Evolutionary conservation across 2,329 filamentous ascomycete genomes (phyloP).

Genomic region (Rhinocladiella mackenziei): DNA sequence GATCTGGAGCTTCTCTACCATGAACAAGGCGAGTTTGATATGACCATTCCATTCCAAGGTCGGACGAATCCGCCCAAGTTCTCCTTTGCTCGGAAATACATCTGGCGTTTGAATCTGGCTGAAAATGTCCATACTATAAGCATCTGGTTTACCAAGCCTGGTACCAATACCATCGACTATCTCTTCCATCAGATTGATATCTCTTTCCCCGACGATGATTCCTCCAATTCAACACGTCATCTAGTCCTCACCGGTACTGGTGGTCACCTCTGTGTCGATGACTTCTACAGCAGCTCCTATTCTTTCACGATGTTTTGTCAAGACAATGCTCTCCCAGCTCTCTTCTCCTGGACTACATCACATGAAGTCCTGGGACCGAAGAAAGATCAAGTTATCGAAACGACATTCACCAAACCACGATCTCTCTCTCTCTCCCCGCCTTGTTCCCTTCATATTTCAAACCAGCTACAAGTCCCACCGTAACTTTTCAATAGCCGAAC

Average conservation of each 20-base stretch:
- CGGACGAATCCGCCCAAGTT: slow-evolving; percentile 15
- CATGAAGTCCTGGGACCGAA: slow-evolving; percentile 45
- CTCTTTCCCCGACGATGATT: slow-evolving; percentile 15
- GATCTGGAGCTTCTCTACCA: slow-evolving; percentile 37
- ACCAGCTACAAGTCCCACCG: no score
- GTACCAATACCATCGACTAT: slow-evolving; percentile 39
- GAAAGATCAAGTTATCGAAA: slow-evolving; percentile 46
- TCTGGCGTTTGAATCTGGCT: slow-evolving; percentile 39
- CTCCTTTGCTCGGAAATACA: slow-evolving; percentile 40
- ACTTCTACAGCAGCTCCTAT: slow-evolving; percentile 46
- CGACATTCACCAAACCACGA: slow-evolving; percentile 33
- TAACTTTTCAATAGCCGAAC: not conserved
- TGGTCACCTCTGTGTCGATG: slow-evolving; percentile 45
- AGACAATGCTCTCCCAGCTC: slow-evolving; percentile 26
- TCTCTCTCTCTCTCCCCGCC: not conserved
- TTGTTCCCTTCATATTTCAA: not conserved
- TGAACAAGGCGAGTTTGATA: slow-evolving; percentile 40
- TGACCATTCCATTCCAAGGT: slow-evolving; percentile 34
- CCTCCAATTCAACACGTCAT: slow-evolving; percentile 16
- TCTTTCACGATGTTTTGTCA: slow-evolving; percentile 37
- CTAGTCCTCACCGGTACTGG: slow-evolving; percentile 38
- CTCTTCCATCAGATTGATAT: slow-evolving; percentile 42
- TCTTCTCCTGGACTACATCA: slow-evolving; percentile 39
- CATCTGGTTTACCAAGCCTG: slow-evolving; percentile 45
- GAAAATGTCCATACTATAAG: slow-evolving; percentile 33